These are phyloP conservation scores for Didymella pinodella DNA, from an alignment of 2,329 filamentous ascomycete genomes.

Conservation along the genomic window DNA sequence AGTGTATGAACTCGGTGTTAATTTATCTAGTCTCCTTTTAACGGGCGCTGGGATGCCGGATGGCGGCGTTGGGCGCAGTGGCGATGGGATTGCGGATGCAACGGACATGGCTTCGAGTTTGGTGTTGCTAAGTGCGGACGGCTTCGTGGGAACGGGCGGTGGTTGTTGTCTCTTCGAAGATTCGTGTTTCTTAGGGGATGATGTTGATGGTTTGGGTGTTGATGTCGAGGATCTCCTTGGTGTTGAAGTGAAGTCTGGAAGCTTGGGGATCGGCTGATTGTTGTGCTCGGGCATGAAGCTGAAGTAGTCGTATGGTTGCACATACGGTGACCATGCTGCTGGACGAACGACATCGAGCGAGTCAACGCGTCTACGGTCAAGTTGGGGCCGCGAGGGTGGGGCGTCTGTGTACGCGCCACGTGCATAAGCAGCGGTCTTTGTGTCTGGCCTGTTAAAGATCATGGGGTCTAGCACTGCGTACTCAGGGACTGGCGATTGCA, in stretches of 20 bases:
- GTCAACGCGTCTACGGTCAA: slow-evolving; percentile 28
- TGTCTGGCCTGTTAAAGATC: slow-evolving; percentile 8
- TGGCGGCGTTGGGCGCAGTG: not conserved
- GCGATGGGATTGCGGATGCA: slow-evolving; percentile 4
- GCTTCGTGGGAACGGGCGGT: slow-evolving; percentile 18
- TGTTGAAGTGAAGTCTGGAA: slow-evolving; percentile 26
- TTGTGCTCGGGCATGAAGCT: slow-evolving; percentile 23
- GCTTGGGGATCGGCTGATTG: slow-evolving; percentile 27
- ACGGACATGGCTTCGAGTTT: slow-evolving; percentile 5
- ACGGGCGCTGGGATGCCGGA: slow-evolving; percentile 10
- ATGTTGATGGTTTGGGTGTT: slow-evolving; percentile 9
- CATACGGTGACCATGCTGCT: slow-evolving; percentile 18
- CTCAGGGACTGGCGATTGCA: slow-evolving; percentile 35
- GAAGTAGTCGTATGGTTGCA: slow-evolving; percentile 23
- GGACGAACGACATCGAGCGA: slow-evolving; percentile 33
- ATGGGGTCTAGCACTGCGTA: slow-evolving; percentile 39
- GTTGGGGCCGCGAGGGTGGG: not conserved
- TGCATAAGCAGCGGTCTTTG: slow-evolving; percentile 1
- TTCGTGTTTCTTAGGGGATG: not conserved
- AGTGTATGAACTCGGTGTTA: slow-evolving; percentile 53
- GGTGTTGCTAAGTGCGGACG: slow-evolving; percentile 10
- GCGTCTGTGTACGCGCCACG: not conserved
- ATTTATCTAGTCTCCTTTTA: slow-evolving; percentile 45
- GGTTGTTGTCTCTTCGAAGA: slow-evolving; percentile 1
- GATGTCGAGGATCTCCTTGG: not conserved